Percentiles rank a stretch among this genome's conserved stretches.
Conservation (phyloP, 2,329 filamentous ascomycete species). For the Ophiostoma novo-ulmi region DNA sequence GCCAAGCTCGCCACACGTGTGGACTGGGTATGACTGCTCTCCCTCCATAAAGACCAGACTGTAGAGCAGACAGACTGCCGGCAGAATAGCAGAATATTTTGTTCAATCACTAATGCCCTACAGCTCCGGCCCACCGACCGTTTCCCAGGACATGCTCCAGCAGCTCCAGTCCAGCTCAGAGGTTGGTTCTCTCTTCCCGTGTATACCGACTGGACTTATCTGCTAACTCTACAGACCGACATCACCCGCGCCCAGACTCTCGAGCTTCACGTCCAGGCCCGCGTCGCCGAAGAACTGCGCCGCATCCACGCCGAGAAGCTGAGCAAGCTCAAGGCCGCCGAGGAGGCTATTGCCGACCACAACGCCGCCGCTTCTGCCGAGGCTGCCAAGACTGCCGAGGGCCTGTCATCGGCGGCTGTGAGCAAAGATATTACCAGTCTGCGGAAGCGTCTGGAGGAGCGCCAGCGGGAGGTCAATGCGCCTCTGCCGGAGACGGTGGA, state of each 20-base stretch:
- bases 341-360: slow-evolving; percentile 31
- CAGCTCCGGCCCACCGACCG: slow-evolving; percentile 44
- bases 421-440: slow-evolving; percentile 56
- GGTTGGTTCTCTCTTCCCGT: slow-evolving; percentile 48
- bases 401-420: slow-evolving; percentile 37
- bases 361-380: slow-evolving; percentile 20
- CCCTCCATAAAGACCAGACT: background rate
- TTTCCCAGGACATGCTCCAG: slow-evolving; percentile 79
- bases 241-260: slow-evolving; percentile 74
- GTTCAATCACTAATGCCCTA: slow-evolving; percentile 24
- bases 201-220: no score
- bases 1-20: slow-evolving; percentile 45
- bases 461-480: slow-evolving; percentile 59
- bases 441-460: slow-evolving; percentile 54
- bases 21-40: slow-evolving; percentile 48
- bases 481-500: slow-evolving; percentile 67
- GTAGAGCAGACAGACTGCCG: background rate
- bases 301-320: slow-evolving; percentile 67
- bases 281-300: slow-evolving; percentile 79
- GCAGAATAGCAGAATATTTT: background rate
- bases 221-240: slow-evolving; percentile 61
- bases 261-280: slow-evolving; percentile 83
- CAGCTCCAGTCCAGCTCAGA: slow-evolving; percentile 78
- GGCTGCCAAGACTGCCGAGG: background rate
- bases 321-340: slow-evolving; percentile 57